These are phyloP conservation scores for Ceratobasidium sp. DNA, from an alignment of 1,284 basidiomycete species.

Conservation along the genomic window DNA sequence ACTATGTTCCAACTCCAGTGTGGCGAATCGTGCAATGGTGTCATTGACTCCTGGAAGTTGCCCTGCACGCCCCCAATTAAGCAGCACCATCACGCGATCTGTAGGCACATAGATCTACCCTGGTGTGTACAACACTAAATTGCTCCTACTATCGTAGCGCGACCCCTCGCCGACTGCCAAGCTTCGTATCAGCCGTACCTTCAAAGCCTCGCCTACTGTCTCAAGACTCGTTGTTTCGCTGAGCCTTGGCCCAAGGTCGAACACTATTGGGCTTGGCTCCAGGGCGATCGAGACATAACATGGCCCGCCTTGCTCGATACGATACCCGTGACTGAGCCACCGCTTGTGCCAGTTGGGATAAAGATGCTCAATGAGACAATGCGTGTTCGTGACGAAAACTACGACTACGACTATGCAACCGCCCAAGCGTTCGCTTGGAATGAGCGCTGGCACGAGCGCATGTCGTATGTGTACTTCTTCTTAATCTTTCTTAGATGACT, in stretches of 20 bases:
- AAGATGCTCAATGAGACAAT: constrained; percentile 19
- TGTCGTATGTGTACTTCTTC: constrained; percentile 2
- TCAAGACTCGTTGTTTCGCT: constrained; percentile 23
- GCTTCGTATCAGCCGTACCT: constrained; percentile 20
- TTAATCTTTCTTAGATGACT: too few relatives aligned
- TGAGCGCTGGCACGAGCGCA: constrained; percentile 39
- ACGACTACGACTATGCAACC: constrained; percentile 31
- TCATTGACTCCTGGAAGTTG: constrained; percentile 34
- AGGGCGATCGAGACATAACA: constrained; percentile 23
- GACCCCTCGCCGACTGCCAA: constrained; percentile 23
- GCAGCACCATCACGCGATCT: constrained; percentile 39
- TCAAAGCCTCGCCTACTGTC: constrained; percentile 29
- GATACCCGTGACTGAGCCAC: constrained; percentile 21
- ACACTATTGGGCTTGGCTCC: constrained; percentile 42
- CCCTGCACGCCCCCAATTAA: constrained; percentile 29
- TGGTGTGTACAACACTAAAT: neutral
- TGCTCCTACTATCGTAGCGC: constrained; percentile 1
- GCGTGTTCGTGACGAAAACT: constrained; percentile 13
- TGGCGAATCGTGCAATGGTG: constrained; percentile 42
- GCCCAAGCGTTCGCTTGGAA: constrained; percentile 35
- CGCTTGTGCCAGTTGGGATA: constrained; percentile 20
- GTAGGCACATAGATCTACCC: constrained; percentile 9
- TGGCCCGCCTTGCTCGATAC: constrained; percentile 17
- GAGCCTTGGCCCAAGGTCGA: constrained; percentile 23
- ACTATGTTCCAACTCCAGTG: constrained; percentile 40